Evolutionary conservation across 73 alveolate genomes (phyloP).

Genomic region (Paramecium octaurelia): DNA sequence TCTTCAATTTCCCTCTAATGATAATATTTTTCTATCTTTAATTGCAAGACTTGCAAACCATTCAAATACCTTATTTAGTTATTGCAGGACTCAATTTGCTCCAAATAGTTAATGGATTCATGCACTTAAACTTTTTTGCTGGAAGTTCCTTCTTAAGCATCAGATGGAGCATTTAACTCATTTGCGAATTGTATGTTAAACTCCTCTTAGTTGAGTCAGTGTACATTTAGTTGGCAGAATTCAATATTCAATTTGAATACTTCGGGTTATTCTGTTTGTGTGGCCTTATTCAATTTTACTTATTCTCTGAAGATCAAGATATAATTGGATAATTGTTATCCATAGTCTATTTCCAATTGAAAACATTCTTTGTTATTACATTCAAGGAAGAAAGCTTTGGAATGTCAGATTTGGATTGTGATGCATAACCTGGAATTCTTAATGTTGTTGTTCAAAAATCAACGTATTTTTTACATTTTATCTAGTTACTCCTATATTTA

Average conservation of each 20-base stretch:
- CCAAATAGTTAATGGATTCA: background rate
- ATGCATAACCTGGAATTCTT: background rate
- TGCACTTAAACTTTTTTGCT: slow-evolving; percentile 33
- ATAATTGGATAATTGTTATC: background rate
- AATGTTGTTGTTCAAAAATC: background rate
- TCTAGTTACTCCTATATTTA: background rate
- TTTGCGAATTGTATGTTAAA: background rate
- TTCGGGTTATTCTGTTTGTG: background rate
- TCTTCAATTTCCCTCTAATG: slow-evolving; percentile 2
- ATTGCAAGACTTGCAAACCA: background rate
- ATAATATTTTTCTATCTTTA: background rate
- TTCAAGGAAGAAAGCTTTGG: slow-evolving; percentile 21
- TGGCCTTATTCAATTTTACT: background rate
- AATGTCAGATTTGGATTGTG: slow-evolving; percentile 9
- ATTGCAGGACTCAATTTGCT: background rate
- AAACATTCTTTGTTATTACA: background rate
- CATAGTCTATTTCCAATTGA: background rate
- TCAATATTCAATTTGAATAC: background rate
- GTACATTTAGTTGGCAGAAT: background rate
- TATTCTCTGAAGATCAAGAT: background rate
- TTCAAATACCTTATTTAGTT: background rate
- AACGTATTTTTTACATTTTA: background rate
- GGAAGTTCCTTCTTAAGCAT: background rate
- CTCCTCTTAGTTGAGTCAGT: background rate
- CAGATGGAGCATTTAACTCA: background rate